These are phyloP conservation scores for Ulmus americana DNA, from an alignment of 331 rosid genomes.

Conservation along the genomic window DNA sequence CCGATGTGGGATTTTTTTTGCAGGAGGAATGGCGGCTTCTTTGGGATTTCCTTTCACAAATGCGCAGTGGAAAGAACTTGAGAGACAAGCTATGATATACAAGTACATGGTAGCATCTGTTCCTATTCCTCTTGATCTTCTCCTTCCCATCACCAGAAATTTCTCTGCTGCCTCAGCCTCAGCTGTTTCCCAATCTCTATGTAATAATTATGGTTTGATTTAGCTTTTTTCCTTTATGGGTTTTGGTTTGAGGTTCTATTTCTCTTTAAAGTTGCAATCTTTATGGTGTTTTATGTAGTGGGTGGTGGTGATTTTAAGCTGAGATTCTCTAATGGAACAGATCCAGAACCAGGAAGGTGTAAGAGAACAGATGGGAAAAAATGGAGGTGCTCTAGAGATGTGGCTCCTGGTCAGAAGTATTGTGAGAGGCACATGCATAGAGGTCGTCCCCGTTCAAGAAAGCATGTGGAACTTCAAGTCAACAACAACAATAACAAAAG, in stretches of 20 bases:
- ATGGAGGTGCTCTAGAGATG: constrained; percentile 38
- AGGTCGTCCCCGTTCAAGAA: constrained; percentile 48
- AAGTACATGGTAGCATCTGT: constrained; percentile 72
- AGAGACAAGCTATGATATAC: constrained; percentile 84
- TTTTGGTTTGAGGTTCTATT: background rate
- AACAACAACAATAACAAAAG: constrained; percentile 26
- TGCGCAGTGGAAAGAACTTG: constrained; percentile 77
- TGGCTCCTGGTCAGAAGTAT: constrained; percentile 34
- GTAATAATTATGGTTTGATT: background rate
- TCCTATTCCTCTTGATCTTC: constrained; percentile 66
- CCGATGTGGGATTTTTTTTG: background rate
- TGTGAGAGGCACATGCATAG: constrained; percentile 40
- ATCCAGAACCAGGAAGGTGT: constrained; percentile 34
- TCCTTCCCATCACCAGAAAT: constrained; percentile 19
- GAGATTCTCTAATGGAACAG: constrained; percentile 22
- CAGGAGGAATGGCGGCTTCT: constrained; percentile 52
- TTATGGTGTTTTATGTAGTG: background rate
- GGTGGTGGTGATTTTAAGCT: constrained; percentile 15
- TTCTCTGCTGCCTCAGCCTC: constrained; percentile 14
- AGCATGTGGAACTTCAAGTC: constrained; percentile 77
- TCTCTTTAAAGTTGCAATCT: background rate
- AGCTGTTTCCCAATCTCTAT: constrained; percentile 20
- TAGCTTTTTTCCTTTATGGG: background rate
- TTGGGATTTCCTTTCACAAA: constrained; percentile 63
- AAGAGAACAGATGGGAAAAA: constrained; percentile 37